Percentiles rank a stretch among this genome's conserved stretches.
These are phyloP conservation scores for Fusarium liriodendri DNA, from an alignment of 2,329 filamentous ascomycete genomes.

Conservation along the genomic window DNA sequence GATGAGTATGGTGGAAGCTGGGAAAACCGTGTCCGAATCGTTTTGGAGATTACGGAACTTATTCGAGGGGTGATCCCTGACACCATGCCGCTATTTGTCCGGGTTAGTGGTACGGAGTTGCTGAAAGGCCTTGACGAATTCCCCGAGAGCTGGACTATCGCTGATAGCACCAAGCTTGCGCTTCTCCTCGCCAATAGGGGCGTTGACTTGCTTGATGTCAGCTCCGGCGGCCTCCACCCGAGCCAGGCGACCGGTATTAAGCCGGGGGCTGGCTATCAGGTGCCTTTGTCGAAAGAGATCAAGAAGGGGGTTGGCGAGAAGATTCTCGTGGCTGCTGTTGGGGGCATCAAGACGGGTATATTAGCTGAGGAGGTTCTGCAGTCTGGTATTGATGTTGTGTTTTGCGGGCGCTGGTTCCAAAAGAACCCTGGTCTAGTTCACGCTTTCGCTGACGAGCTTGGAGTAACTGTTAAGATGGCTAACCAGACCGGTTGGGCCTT, in stretches of 20 bases:
- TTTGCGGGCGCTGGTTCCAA: constrained; percentile 62
- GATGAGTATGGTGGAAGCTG: background rate
- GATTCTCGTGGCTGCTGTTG: constrained; percentile 62
- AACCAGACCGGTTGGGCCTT: constrained; percentile 49
- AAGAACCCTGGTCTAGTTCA: constrained; percentile 65
- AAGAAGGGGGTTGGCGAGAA: constrained; percentile 54
- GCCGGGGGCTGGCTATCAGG: constrained; percentile 72
- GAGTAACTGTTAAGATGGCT: constrained; percentile 55
- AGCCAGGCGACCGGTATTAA: constrained; percentile 56
- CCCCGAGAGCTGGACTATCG: background rate
- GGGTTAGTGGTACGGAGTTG: background rate
- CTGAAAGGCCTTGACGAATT: background rate
- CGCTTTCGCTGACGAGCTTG: constrained; percentile 62
- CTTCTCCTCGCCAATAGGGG: constrained; percentile 57
- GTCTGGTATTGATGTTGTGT: constrained; percentile 56
- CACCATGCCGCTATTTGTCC: background rate
- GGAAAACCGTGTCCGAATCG: background rate
- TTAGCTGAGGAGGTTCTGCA: constrained; percentile 58
- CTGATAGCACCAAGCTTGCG: background rate
- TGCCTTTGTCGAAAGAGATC: constrained; percentile 71
- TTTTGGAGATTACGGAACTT: background rate
- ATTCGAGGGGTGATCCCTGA: background rate
- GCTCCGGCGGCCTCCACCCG: constrained; percentile 71
- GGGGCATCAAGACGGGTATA: constrained; percentile 39
- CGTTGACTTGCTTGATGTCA: constrained; percentile 78